Conservation (phyloP, 2,329 filamentous ascomycete genomes). For the Paraconiothyrium sp. region DNA sequence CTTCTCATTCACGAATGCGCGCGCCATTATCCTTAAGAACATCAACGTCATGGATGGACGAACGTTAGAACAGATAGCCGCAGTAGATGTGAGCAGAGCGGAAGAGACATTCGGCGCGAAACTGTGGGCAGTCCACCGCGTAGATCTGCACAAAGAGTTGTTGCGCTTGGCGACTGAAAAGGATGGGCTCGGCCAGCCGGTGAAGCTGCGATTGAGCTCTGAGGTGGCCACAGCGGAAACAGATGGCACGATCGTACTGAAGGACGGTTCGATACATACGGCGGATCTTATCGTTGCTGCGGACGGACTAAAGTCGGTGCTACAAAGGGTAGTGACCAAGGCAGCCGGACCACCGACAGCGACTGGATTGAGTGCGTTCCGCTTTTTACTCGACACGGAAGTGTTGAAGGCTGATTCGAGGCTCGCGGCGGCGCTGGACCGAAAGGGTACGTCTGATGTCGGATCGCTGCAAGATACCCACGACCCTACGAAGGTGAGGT, state of each 20-base stretch:
- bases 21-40: constrained; percentile 1
- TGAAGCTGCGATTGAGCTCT: neutral
- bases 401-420: neutral
- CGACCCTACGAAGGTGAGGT: constrained; percentile 10
- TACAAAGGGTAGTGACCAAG: constrained; percentile 6
- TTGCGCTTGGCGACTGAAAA: constrained; percentile 11
- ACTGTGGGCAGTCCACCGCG: constrained; percentile 11
- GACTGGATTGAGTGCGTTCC: constrained; percentile 17
- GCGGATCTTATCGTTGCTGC: constrained; percentile 21
- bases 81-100: constrained; percentile 3
- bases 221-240: constrained; percentile 2
- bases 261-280: constrained; percentile 13
- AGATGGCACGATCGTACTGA: constrained; percentile 14
- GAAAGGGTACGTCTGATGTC: neutral
- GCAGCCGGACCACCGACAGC: constrained; percentile 7
- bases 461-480: constrained; percentile 8
- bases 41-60: constrained; percentile 3
- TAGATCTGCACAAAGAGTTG: constrained; percentile 16
- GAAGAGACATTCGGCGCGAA: constrained; percentile 12
- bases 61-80: neutral
- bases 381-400: constrained; percentile 13
- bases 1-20: constrained; percentile 18
- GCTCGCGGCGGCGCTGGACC: neutral
- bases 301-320: constrained; percentile 16
- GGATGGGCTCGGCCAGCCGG: neutral